Base-by-base conservation (phyloP, 2,329 filamentous ascomycete genomes). In the Colletotrichum sp. region DNA sequence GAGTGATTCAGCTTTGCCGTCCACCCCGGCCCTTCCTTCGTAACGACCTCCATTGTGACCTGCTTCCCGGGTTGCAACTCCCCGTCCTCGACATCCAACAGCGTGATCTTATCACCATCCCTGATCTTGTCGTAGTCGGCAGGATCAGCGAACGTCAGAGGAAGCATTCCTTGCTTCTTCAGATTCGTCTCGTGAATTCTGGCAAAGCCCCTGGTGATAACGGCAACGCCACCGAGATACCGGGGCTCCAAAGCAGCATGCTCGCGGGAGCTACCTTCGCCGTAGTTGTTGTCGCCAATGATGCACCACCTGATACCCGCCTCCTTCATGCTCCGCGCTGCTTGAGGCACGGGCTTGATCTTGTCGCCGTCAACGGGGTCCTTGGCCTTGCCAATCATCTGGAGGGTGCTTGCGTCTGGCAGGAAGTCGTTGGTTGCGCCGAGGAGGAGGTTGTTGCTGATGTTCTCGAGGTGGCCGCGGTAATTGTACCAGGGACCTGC, bases 111-210 rank as follows among this genome's bases (percentile, higher is more conserved):
- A n/a, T 76, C 76, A 4, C 69, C 73, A 7, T 63, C 47, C 27
- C 51, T 8, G 6, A 95, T 94, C 87, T 90, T 94, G 80, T 95
- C 93, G 82, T 95, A 95, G 82, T 95, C 93, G 79, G 88, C 91
- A 68, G 92, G 92, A 81, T 95, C 88, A 69, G 87, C 83, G 86
- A 95, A 95, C 73, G 93, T 95, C 77, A 95, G 87, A 78, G 79
- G 76, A 16, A 80, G 72, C 77, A 80, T 78, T 1, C 76, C 79
- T 87, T 95, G 94, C 91, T 97, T 97, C 93, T 97, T 97, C 84
- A 97, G 88, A 87, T 97, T 97, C 83, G 95, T 96, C 89, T 97
- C 95, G 89, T 97, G 94, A 81, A 97, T 97, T 89, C 94, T 93
- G 79, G 95, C 95, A 84, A 97, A 97, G 75, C 90, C 93, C 84